Base-by-base conservation (phyloP, 2,329 filamentous ascomycete genomes). In the Xylaria sp. region DNA sequence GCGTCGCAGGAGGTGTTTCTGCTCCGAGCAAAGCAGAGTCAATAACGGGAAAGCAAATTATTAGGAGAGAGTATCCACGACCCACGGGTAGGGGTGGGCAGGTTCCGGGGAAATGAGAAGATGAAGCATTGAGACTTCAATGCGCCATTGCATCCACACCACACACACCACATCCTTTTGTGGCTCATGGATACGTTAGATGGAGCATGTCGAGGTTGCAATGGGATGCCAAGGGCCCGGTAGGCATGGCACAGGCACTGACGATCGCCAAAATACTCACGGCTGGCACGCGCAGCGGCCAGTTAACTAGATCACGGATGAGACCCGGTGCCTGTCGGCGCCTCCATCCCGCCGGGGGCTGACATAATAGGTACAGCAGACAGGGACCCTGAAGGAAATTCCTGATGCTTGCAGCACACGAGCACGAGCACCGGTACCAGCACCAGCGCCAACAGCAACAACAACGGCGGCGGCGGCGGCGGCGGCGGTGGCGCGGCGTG, bases 41-140 rank as follows among this genome's bases (percentile, higher is more conserved):
- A 61, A 64, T 54, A 49, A 63, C 63, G 63, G 65, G 61, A 66
- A 65, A 67, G 62, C 60, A 63, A 61, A 68, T 63, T 66, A 65
- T 63, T 61, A 55, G 48, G 57, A 46, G 48, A 54, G 42, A 52
- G 59, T 67, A 64, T 57, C 60, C 64, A 64, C 56, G 60, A 52
- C 41, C 54, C 48, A 52, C 48, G 52, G 57, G 62, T 60, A 67
- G 63, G 64, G 62, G 63, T 65, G 60, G 58, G 58, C 61, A 65
- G 66, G 66, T 66, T 65, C 63, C 61, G 63, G 65, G 67, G 64
- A 69, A 69, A 67, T 67, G 63, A 64, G 54, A 59, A 64, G 63
- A 60, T 63, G 60, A 63, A 63, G 65, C 63, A 65, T 62, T 64
- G 60, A 66, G 63, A 60, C 61, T 65, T 67, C 63, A 66, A 66